phyloP scores from a whole-genome alignment of 1,139 yeast genomes.

The Ogataea hybrid region DNA sequence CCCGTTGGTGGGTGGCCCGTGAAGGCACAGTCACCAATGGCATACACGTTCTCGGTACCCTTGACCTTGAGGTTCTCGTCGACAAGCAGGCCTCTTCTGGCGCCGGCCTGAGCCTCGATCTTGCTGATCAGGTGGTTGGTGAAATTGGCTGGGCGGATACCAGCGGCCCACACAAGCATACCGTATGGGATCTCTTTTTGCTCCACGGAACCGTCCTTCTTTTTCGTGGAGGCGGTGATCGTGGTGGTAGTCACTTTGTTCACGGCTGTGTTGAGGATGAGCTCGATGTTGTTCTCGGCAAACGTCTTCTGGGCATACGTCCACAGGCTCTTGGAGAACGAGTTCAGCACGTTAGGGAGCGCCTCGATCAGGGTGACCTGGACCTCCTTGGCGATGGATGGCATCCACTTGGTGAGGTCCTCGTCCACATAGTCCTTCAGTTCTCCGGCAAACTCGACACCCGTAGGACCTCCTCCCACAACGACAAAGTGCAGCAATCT shows the following conservation, averaged over 20 bases:
- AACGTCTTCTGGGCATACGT: slow-evolving; percentile 83
- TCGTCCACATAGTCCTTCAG: slow-evolving; percentile 91
- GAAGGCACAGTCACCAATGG: slow-evolving; percentile 92
- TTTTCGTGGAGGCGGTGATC: slow-evolving; percentile 70
- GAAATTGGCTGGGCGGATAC: slow-evolving; percentile 86
- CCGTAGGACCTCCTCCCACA: slow-evolving; percentile 97
- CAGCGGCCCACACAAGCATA: slow-evolving; percentile 94
- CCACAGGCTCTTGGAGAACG: slow-evolving; percentile 81
- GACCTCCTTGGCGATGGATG: slow-evolving; percentile 77
- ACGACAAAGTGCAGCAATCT: slow-evolving; percentile 80
- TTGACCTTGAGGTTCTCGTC: slow-evolving; percentile 80
- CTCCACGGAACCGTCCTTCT: slow-evolving; percentile 60
- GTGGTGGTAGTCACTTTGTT: slow-evolving; percentile 71
- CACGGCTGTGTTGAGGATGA: slow-evolving; percentile 83
- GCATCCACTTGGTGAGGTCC: slow-evolving; percentile 86
- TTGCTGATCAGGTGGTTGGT: slow-evolving; percentile 63
- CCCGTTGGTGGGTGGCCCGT: slow-evolving; percentile 95
- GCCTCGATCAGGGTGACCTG: slow-evolving; percentile 88
- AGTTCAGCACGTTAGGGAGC: slow-evolving; percentile 82
- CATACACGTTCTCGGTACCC: slow-evolving; percentile 83
- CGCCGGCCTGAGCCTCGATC: slow-evolving; percentile 79
- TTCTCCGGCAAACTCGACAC: slow-evolving; percentile 96
- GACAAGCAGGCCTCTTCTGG: slow-evolving; percentile 85
- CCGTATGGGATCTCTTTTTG: slow-evolving; percentile 80
- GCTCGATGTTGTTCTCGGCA: slow-evolving; percentile 72